These are phyloP conservation scores for Suhomyces atakaporum DNA, from an alignment of 1,139 yeast genomes.

Conservation along the genomic window DNA sequence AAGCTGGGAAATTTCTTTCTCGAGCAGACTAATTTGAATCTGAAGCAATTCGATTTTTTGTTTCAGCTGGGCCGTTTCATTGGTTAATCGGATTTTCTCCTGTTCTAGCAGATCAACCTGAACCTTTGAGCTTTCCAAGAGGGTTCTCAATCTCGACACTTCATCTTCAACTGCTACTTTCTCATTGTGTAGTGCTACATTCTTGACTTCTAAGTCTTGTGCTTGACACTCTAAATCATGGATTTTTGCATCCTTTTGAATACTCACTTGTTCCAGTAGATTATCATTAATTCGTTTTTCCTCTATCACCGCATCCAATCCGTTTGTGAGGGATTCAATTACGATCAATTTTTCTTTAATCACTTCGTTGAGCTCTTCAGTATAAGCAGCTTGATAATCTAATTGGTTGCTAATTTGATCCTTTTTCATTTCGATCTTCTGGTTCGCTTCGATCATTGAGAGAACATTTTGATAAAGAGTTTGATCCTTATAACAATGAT, in stretches of 20 bases:
- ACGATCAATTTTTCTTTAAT: neutral
- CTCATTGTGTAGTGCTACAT: neutral
- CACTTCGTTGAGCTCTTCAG: neutral
- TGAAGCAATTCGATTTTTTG: too few species aligned
- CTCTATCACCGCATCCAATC: conserved; percentile 1
- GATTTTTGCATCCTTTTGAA: conserved; percentile 1
- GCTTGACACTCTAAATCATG: neutral
- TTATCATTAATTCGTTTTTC: neutral
- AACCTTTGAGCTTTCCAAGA: neutral
- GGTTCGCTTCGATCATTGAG: neutral
- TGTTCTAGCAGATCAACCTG: neutral
- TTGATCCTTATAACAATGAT: neutral
- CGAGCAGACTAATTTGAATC: too few species aligned
- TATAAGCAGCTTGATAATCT: neutral
- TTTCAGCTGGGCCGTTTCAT: too few species aligned
- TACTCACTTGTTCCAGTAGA: neutral
- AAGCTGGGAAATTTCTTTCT: too few species aligned
- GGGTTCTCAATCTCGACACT: neutral
- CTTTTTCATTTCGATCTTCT: neutral
- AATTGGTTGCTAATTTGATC: neutral
- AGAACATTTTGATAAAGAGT: neutral
- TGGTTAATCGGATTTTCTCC: too few species aligned
- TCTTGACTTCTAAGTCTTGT: neutral
- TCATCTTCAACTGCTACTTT: neutral
- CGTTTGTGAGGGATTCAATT: neutral